A percentile compares a stretch with the other conserved stretches of the same genome.
These are phyloP conservation scores for Rhynchosporium secalis DNA, from an alignment of 2,329 filamentous ascomycete species.

Conservation along the genomic window DNA sequence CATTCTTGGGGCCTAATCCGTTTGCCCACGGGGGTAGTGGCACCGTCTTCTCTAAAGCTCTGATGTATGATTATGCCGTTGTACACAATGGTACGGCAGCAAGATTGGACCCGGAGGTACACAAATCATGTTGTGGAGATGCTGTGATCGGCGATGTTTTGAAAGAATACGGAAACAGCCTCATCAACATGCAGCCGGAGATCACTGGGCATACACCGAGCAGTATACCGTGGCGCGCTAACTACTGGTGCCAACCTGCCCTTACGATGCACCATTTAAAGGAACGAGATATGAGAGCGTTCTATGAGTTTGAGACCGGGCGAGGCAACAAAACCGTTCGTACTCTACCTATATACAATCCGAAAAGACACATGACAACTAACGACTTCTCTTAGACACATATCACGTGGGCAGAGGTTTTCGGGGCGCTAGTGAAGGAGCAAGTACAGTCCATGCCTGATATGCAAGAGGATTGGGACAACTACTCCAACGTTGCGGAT, in stretches of 20 bases:
- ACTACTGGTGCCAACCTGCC: conserved; percentile 55
- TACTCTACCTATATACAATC: neutral
- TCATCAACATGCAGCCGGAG: conserved; percentile 50
- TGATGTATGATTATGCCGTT: conserved; percentile 50
- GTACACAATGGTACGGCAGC: conserved; percentile 47
- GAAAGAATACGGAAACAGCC: conserved; percentile 45
- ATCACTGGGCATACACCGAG: conserved; percentile 56
- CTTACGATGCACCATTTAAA: conserved; percentile 58
- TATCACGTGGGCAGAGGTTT: conserved; percentile 48
- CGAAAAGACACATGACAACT: neutral
- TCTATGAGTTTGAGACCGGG: conserved; percentile 47
- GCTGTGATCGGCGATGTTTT: conserved; percentile 49
- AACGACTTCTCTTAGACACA: conserved; percentile 5
- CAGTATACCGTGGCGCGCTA: conserved; percentile 49
- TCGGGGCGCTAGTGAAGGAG: conserved; percentile 46
- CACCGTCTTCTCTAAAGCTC: conserved; percentile 51
- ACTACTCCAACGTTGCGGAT: conserved; percentile 40
- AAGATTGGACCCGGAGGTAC: conserved; percentile 46
- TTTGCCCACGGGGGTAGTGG: conserved; percentile 60
- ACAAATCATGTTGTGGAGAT: conserved; percentile 53
- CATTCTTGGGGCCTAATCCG: conserved; percentile 43
- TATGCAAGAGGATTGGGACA: conserved; percentile 47
- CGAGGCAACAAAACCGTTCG: conserved; percentile 15
- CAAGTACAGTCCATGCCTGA: conserved; percentile 43
- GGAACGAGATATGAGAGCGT: conserved; percentile 42